Evolutionary conservation across 2,329 filamentous ascomycete species (phyloP), one percentile per base, ranked within the genome.

Genomic region (Cladophialophora yegresii): DNA sequence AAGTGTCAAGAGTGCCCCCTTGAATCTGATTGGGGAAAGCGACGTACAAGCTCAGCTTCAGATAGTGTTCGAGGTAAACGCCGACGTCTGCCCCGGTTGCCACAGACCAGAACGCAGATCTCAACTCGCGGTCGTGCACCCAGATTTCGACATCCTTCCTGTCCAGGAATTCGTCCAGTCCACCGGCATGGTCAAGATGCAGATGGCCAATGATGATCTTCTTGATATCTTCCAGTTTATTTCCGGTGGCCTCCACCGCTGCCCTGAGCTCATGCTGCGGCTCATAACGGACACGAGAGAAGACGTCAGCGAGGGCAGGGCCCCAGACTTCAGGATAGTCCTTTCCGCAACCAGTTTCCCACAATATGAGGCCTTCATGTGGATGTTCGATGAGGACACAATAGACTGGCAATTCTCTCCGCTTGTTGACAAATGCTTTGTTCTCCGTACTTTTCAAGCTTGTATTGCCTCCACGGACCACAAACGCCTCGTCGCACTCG

Each of bases 331-430:
- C 66, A 2, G 68, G 69, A 50, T 71, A 71, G 54, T 71, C 69
- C 50, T 71, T 70, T 12, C 68, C 68, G 58, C 66, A 69, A n/a
- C 69, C 69, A 0, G 69, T 71, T 50, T 71, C 69, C 68, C 68
- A 71, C 57, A 71, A 55, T 36, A 71, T 70, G 49, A 71, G 69
- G 45, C 69, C 69, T 63, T 70, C 69, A 54, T 71, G 68, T 13
- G 69, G 69, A 53, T 71, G 68, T 33, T 71, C 66, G 57, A 71
- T 66, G 47, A 71, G 60, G 45, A 70, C 65, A 53, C 66, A 70
- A 74, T 97, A 93, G 73, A 96, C 87, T 1, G 90, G 90, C 7
- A 85, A 81, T 66, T 89, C 91, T 59, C 93, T 85, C 63, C 95
- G 85, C 75, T 96, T 93, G n/a, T 91, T 91, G 67, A 98, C 64